These are phyloP conservation scores for Ramicandelaber brevisporus DNA, from an alignment of 192 early-diverging fungal genomes.

Conservation along the genomic window DNA sequence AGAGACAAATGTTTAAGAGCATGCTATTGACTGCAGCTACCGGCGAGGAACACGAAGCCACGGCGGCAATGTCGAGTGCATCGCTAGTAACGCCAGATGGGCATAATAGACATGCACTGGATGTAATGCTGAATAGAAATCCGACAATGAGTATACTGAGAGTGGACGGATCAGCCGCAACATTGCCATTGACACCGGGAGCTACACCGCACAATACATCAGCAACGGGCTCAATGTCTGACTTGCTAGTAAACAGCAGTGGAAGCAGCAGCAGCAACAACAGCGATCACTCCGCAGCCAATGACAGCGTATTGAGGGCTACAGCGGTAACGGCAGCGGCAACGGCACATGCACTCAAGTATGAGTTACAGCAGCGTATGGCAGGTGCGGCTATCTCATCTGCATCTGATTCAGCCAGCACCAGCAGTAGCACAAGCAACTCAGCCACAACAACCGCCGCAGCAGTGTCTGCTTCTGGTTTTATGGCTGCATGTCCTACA, in stretches of 20 bases:
- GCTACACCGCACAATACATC: conserved; percentile 6
- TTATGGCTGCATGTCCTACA: no score
- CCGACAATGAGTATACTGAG: no score
- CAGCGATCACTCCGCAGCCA: conserved; percentile 8
- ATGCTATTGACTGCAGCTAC: conserved; percentile 10
- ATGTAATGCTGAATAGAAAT: conserved; percentile 6
- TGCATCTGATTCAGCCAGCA: conserved; percentile 6
- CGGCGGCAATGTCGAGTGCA: no score
- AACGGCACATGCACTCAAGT: no score
- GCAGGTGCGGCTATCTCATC: no score
- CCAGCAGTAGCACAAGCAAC: background rate
- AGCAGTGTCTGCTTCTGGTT: conserved; percentile 8
- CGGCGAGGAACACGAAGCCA: no score
- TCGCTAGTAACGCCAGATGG: conserved; percentile 16
- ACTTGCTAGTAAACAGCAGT: conserved; percentile 3
- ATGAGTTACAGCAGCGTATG: no score
- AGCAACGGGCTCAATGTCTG: conserved; percentile 8
- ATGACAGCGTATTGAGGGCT: conserved; percentile 3
- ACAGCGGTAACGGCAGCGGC: conserved; percentile 1
- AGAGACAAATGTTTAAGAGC: conserved; percentile 15
- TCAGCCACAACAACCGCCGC: conserved; percentile 8
- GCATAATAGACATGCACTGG: conserved; percentile 9
- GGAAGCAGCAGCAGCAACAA: conserved; percentile 16
- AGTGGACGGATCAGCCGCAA: conserved; percentile 11
- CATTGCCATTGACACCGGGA: conserved; percentile 12